Conservation (phyloP, 257 asterid genomes). For the Coffea eugenioides region DNA sequence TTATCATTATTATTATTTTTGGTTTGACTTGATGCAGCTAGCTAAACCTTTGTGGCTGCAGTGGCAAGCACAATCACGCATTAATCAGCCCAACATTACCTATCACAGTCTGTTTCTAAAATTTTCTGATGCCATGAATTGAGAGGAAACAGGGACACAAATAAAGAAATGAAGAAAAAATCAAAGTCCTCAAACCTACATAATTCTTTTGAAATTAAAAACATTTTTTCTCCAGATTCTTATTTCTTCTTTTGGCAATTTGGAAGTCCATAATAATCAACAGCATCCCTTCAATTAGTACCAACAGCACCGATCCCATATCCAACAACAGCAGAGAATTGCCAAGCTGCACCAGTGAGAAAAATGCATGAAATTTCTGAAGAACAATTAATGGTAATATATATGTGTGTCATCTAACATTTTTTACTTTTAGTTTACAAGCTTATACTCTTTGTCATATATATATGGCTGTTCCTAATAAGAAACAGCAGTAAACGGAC, state of each 20-base stretch:
- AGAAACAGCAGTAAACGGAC: no score
- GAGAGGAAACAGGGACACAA: not conserved
- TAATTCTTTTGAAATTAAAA: not conserved
- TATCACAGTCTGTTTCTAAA: no score
- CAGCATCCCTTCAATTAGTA: not conserved
- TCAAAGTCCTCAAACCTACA: not conserved
- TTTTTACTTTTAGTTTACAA: not conserved
- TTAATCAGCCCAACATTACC: no score
- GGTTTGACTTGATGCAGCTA: no score
- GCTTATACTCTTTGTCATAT: not conserved
- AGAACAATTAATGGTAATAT: not conserved
- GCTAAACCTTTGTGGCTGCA: no score
- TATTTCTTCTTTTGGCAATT: not conserved
- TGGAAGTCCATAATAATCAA: not conserved
- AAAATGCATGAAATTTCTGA: not conserved
- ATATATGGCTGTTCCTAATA: no score
- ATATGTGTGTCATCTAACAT: not conserved
- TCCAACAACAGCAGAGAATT: slow-evolving; percentile 35
- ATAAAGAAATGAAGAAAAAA: not conserved
- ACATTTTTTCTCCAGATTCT: not conserved
- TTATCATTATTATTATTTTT: no score
- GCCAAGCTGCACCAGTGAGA: slow-evolving; percentile 28
- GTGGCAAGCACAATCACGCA: no score
- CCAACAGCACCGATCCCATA: slow-evolving; percentile 26
- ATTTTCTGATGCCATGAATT: not conserved